phyloP scores from a whole-genome alignment of 345 rosid genomes.

The Trapa bicornis region DNA sequence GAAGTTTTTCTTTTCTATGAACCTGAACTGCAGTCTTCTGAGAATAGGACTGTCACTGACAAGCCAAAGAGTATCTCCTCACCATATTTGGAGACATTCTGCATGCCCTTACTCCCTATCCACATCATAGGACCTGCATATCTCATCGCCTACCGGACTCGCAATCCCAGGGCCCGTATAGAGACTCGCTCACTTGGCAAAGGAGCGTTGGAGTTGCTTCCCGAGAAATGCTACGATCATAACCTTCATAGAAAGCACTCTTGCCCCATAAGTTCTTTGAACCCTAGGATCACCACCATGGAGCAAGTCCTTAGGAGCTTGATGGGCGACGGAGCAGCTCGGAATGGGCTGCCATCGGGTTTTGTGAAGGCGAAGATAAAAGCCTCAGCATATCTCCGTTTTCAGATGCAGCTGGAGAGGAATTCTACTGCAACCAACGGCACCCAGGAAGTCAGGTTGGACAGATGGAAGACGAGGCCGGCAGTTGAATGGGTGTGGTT shows the following conservation, averaged over 20 bases:
- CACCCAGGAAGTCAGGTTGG: constrained; percentile 17
- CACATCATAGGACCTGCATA: constrained; percentile 48
- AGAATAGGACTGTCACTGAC: constrained; percentile 12
- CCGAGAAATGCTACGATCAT: constrained; percentile 46
- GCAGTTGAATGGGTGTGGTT: constrained; percentile 50
- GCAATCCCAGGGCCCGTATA: constrained; percentile 27
- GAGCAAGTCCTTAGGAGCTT: constrained; percentile 28
- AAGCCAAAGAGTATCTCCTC: constrained; percentile 16
- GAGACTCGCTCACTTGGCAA: constrained; percentile 27
- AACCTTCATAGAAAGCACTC: constrained; percentile 17
- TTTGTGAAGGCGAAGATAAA: constrained; percentile 33
- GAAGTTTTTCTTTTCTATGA: constrained; percentile 45
- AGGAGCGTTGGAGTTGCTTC: constrained; percentile 37
- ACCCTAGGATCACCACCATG: constrained; percentile 28
- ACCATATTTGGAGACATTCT: constrained; percentile 18
- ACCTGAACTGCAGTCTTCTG: constrained; percentile 16
- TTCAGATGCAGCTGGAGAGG: constrained; percentile 55
- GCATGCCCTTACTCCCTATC: constrained; percentile 40
- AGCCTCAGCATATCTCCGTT: constrained; percentile 32
- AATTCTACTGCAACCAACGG: constrained; percentile 21
- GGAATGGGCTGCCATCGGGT: constrained; percentile 14
- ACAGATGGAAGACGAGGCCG: constrained; percentile 61
- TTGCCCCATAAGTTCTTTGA: constrained; percentile 27
- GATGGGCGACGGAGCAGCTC: constrained; percentile 19
- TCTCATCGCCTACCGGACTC: constrained; percentile 33